Base-by-base conservation (phyloP, 2,329 filamentous ascomycete species). In the Penicillium brasilianum region DNA sequence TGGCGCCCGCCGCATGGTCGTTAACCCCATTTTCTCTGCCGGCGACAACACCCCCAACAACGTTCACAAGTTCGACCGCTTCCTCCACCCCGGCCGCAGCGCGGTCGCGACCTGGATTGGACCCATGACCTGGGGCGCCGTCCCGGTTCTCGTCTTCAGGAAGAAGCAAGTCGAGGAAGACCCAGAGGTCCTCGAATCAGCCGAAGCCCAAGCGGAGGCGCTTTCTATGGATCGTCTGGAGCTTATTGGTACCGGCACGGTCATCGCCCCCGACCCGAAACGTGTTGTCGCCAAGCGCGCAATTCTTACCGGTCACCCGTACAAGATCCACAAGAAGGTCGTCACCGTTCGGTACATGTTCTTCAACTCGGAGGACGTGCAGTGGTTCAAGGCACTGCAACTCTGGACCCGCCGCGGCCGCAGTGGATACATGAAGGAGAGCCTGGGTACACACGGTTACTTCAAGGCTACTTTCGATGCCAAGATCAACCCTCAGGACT, bases 321-420 rank as follows among this genome's bases (percentile, higher is more conserved):
- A 92, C 85, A 97, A 99, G 82, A 99, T 99, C 76, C 92, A 99
- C 87, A 97, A 97, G 85, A 93, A 90, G 78, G 84, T 99, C 25
- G 95, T 99, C 61, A 99, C 96, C 0, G 89, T 99, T 50, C 90
- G 95, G 32, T 99, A 99, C 85, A 99, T 99, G 96, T 99, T 99
- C 85, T 99, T 99, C 87, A 96, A 94, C 82, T 84, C 90, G 52
- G 92, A 94, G 71, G 96, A 99, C 67, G 92, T 99, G 34, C 88
- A 91, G 68, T 99, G 95, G 93, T 99, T 98, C 86, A 96, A 97
- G 82, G 94, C 94, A 0, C 77, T 99, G 74, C 94, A 95, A 62
- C 80, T 99, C 65, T 99, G 94, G 93, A 99, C 95, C 5, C 91
- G 88, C 81, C 82, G 94, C 32, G 95, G 95, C 7, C 84, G 95